Evolutionary conservation across 2,329 filamentous ascomycete genomes (phyloP).

Genomic region (Ophiostoma himal-ulmi): DNA sequence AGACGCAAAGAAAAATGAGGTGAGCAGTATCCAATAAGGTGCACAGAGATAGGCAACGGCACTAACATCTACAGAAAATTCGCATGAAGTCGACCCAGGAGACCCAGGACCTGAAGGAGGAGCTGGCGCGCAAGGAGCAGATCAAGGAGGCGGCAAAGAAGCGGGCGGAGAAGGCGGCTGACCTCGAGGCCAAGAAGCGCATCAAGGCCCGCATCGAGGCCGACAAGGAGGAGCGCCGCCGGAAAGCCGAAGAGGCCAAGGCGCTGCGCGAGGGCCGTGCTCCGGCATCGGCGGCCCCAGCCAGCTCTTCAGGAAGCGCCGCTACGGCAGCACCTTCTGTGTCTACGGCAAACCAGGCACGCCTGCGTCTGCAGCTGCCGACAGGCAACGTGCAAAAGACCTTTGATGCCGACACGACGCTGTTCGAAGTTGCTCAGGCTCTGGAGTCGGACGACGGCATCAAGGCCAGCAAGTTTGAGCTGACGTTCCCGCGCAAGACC

Average conservation of each 20-base stretch:
- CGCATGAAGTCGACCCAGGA: slow-evolving; percentile 87
- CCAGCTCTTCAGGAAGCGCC: slow-evolving; percentile 35
- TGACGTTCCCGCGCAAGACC: slow-evolving; percentile 80
- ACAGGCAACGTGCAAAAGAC: slow-evolving; percentile 74
- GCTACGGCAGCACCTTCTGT: slow-evolving; percentile 53
- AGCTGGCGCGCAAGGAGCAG: slow-evolving; percentile 79
- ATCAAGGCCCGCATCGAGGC: slow-evolving; percentile 92
- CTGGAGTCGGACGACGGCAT: slow-evolving; percentile 65
- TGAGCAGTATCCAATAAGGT: slow-evolving; percentile 30
- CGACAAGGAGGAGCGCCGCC: slow-evolving; percentile 82
- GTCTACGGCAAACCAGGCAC: slow-evolving; percentile 62
- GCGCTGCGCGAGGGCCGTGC: slow-evolving; percentile 72
- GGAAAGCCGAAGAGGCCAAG: slow-evolving; percentile 80
- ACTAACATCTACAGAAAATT: slow-evolving; percentile 48
- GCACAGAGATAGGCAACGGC: no score
- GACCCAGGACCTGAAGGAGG: slow-evolving; percentile 81
- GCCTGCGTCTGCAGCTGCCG: slow-evolving; percentile 70
- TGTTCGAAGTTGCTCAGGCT: slow-evolving; percentile 84
- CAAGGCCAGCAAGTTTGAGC: slow-evolving; percentile 69
- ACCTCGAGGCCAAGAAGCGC: slow-evolving; percentile 76
- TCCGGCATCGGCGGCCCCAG: slow-evolving; percentile 38
- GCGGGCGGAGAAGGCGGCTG: slow-evolving; percentile 78
- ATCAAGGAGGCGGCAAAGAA: slow-evolving; percentile 86
- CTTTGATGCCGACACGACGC: slow-evolving; percentile 78
- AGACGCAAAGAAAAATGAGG: slow-evolving; percentile 80